These are phyloP conservation scores for Odonthalia washingtoniensis DNA, from an alignment of 31 red algal genomes.

Conservation along the genomic window DNA sequence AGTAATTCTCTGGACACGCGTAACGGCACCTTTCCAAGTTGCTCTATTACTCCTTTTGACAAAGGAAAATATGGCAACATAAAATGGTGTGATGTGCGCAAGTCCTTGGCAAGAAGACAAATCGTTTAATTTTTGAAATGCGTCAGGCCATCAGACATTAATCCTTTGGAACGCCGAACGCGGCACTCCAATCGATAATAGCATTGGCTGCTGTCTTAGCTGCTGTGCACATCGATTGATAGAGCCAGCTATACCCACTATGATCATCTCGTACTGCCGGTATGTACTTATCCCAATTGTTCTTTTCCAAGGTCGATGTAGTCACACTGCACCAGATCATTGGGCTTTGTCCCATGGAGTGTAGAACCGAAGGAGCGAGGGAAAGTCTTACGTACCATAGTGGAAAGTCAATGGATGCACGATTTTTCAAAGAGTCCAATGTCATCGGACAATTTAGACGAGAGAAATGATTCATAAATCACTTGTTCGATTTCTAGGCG, in stretches of 20 bases:
- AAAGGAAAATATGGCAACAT: background rate
- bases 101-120: background rate
- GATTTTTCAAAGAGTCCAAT: background rate
- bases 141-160: background rate
- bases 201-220: background rate
- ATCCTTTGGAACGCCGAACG: background rate
- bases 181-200: background rate
- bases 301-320: background rate
- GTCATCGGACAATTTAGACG: background rate
- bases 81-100: background rate
- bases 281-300: background rate
- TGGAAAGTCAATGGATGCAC: background rate
- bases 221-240: background rate
- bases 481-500: background rate
- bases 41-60: background rate
- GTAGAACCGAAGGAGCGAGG: background rate
- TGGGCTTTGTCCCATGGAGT: background rate
- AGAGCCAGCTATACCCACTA: background rate
- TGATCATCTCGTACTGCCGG: too few species aligned
- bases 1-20: constrained; percentile 6
- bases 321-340: background rate
- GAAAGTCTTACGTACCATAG: background rate
- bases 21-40: background rate
- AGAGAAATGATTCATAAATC: background rate
- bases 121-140: background rate